phyloP scores from a whole-genome alignment of 345 rosid genomes.

The Anastatica hierochuntica region DNA sequence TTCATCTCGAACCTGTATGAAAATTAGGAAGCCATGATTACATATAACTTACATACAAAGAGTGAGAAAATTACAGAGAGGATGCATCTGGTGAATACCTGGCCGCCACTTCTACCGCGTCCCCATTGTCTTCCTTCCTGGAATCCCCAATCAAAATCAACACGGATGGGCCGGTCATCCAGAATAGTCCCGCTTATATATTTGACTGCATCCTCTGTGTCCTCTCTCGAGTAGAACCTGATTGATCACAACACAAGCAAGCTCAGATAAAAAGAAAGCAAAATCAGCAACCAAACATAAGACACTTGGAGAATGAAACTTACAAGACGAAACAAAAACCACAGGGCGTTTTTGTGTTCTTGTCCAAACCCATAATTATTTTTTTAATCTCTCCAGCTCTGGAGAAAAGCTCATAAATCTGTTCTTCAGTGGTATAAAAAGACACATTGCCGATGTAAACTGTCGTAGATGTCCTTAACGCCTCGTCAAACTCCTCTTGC shows the following conservation, averaged over 20 bases:
- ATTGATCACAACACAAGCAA: not conserved
- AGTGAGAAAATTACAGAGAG: not conserved
- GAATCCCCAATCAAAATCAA: constrained; percentile 98
- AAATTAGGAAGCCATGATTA: not conserved
- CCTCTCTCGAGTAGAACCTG: constrained; percentile 95
- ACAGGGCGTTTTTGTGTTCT: constrained; percentile 92
- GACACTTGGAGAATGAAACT: constrained; percentile 4
- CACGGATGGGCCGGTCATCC: constrained; percentile 96
- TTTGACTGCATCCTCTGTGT: constrained; percentile 90
- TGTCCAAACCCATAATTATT: constrained; percentile 95
- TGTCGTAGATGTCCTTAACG: constrained; percentile 56
- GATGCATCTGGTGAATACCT: constrained; percentile 45
- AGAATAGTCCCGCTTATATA: constrained; percentile 93
- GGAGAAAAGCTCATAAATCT: constrained; percentile 89
- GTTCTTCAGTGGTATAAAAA: constrained; percentile 94
- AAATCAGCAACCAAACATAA: not conserved
- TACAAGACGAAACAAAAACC: constrained; percentile 93
- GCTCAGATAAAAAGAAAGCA: not conserved
- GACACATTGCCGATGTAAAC: constrained; percentile 91
- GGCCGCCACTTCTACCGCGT: constrained; percentile 98
- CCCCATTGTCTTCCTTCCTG: constrained; percentile 99
- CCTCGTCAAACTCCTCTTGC: constrained; percentile 83
- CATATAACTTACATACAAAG: not conserved
- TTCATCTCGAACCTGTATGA: constrained; percentile 88
- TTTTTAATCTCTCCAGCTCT: constrained; percentile 94